These are phyloP conservation scores for Tanacetum coccineum DNA, from an alignment of 129 eudicot species.

Conservation along the genomic window DNA sequence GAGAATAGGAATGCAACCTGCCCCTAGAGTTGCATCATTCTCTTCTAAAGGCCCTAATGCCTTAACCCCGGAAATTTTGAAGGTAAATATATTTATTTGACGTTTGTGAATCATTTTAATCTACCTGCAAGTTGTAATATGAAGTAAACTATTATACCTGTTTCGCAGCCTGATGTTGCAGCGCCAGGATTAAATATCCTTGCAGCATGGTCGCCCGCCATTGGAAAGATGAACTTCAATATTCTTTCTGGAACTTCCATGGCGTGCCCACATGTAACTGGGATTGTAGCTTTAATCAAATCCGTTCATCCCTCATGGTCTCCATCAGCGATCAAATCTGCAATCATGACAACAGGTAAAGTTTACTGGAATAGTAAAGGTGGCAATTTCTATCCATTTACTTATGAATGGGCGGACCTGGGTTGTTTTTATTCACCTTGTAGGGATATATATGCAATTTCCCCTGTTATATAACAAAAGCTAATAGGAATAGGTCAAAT, in stretches of 20 bases:
- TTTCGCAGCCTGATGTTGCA: constrained; percentile 72
- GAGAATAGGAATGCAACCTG: constrained; percentile 60
- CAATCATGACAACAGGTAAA: constrained; percentile 89
- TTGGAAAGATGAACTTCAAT: constrained; percentile 48
- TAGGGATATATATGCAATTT: too few species aligned
- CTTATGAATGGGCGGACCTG: not conserved
- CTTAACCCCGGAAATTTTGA: constrained; percentile 69
- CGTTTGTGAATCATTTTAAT: not conserved
- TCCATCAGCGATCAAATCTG: constrained; percentile 89
- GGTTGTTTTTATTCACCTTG: too few species aligned
- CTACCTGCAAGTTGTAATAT: not conserved
- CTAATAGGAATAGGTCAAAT: not conserved
- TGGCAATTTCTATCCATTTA: not conserved
- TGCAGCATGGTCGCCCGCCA: constrained; percentile 90
- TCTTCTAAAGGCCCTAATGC: constrained; percentile 91
- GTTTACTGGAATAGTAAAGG: constrained; percentile 11
- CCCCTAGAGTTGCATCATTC: constrained; percentile 77
- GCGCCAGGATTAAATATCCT: constrained; percentile 92
- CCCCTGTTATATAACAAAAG: not conserved
- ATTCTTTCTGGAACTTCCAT: constrained; percentile 82
- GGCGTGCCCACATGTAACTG: constrained; percentile 95
- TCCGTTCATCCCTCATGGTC: constrained; percentile 88
- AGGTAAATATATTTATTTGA: constrained; percentile 38
- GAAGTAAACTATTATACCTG: constrained; percentile 15
- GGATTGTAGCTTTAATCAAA: constrained; percentile 73